Conservation (phyloP, 2,329 filamentous ascomycete species). For the Aspergillaceae sp. region DNA sequence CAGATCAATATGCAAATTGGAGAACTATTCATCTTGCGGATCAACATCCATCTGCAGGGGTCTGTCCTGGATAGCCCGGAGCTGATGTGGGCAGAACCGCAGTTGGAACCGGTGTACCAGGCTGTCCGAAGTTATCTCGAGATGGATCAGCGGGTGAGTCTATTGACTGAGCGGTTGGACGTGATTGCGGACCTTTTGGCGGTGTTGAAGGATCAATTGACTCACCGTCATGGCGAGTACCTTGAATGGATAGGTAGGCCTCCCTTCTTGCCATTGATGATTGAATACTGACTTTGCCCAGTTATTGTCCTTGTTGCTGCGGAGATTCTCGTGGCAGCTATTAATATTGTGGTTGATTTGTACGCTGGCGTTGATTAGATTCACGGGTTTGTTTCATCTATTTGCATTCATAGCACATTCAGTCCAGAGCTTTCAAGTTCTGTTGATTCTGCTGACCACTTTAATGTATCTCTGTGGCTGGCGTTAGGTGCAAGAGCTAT, state of each 20-base stretch:
- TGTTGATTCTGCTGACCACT: too few relatives aligned
- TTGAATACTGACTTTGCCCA: conserved; percentile 22
- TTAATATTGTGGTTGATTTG: conserved; percentile 92
- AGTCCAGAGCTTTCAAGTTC: too few relatives aligned
- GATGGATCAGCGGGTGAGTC: conserved; percentile 88
- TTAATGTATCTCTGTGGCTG: neutral
- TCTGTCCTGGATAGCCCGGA: conserved; percentile 94
- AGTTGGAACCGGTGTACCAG: conserved; percentile 92
- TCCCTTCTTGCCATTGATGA: neutral
- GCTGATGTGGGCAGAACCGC: conserved; percentile 96
- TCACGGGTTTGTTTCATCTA: neutral
- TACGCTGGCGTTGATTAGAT: conserved; percentile 60
- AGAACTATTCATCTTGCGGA: conserved; percentile 92
- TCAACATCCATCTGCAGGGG: conserved; percentile 96
- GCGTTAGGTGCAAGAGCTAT: neutral
- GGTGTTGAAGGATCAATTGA: conserved; percentile 90
- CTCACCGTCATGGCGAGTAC: conserved; percentile 84
- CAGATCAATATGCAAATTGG: conserved; percentile 99
- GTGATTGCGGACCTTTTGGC: conserved; percentile 90
- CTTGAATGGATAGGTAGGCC: conserved; percentile 77
- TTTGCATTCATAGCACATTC: too few relatives aligned
- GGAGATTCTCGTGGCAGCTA: conserved; percentile 82
- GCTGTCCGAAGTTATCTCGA: conserved; percentile 92
- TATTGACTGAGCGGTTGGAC: conserved; percentile 81
- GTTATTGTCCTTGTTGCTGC: conserved; percentile 94